Evolutionary conservation across 345 rosid species (phyloP).

Genomic region (Isatis tinctoria): DNA sequence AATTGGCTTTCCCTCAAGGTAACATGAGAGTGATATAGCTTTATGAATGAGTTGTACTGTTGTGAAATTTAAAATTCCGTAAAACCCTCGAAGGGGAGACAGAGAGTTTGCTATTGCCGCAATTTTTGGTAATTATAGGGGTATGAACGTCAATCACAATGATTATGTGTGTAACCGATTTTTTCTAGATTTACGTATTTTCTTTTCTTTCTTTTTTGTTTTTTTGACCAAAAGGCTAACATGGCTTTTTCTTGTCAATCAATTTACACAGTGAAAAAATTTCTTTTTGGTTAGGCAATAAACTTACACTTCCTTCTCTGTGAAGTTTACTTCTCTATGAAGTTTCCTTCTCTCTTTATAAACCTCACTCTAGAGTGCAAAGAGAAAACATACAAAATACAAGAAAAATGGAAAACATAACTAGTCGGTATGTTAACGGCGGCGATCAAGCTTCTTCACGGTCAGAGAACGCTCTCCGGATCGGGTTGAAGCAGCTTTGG

Average conservation of each 20-base stretch:
- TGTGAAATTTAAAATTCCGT: too few relatives aligned
- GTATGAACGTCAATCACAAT: too few relatives aligned
- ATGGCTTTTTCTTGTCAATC: background rate
- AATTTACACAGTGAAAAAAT: background rate
- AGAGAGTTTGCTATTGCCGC: too few relatives aligned
- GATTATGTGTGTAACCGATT: too few relatives aligned
- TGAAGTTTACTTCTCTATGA: background rate
- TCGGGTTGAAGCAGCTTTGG: conserved; percentile 33
- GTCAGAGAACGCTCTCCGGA: conserved; percentile 16
- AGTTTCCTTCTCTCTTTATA: background rate
- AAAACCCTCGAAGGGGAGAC: too few relatives aligned
- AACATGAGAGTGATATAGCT: too few relatives aligned
- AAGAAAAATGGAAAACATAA: background rate
- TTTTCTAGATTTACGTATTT: too few relatives aligned
- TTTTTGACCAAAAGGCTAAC: too few relatives aligned
- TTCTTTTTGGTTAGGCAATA: background rate
- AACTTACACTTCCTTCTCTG: background rate
- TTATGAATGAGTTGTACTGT: too few relatives aligned
- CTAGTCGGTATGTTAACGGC: background rate
- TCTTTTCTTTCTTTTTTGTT: too few relatives aligned
- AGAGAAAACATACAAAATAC: background rate
- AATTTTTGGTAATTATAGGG: too few relatives aligned
- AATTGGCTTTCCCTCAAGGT: too few relatives aligned
- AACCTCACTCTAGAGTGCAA: background rate
- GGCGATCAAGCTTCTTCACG: conserved; percentile 2